Conservation (phyloP, 306 rosid species). For the Abrus precatorius region DNA sequence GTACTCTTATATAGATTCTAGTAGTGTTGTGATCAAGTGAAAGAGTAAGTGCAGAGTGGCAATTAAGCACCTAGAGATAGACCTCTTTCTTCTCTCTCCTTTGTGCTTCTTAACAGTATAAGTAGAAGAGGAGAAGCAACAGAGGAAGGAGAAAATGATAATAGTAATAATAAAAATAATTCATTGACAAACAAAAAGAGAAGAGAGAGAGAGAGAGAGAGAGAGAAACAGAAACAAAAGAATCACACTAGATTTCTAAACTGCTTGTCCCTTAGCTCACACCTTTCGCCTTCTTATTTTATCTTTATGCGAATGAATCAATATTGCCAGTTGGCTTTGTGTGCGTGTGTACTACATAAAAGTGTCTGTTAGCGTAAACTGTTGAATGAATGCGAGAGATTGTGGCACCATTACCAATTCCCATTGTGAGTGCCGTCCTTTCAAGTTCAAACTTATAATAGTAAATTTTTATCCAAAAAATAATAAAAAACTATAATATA, state of each 20-base stretch:
- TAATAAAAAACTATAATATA: too few relatives aligned
- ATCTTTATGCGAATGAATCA: constrained; percentile 71
- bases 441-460: constrained; percentile 41
- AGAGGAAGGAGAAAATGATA: constrained; percentile 23
- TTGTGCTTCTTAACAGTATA: constrained; percentile 52
- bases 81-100: constrained; percentile 8
- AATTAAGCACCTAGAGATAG: constrained; percentile 9
- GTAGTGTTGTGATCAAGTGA: constrained; percentile 6
- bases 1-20: constrained; percentile 9
- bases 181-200: constrained; percentile 36
- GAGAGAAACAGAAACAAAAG: constrained; percentile 55
- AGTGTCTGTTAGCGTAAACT: constrained; percentile 48
- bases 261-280: constrained; percentile 72
- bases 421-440: constrained; percentile 44
- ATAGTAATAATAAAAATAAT: constrained; percentile 13
- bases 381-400: constrained; percentile 44
- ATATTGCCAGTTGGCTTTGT: constrained; percentile 89
- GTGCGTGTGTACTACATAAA: constrained; percentile 62
- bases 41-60: constrained; percentile 10
- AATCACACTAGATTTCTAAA: constrained; percentile 71
- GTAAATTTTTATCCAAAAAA: too few relatives aligned
- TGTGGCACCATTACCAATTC: constrained; percentile 39
- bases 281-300: constrained; percentile 73
- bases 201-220: background rate
- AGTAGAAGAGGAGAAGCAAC: constrained; percentile 53